Base-by-base conservation (phyloP, 2,329 filamentous ascomycete species). In the Raffaelea albimanens region DNA sequence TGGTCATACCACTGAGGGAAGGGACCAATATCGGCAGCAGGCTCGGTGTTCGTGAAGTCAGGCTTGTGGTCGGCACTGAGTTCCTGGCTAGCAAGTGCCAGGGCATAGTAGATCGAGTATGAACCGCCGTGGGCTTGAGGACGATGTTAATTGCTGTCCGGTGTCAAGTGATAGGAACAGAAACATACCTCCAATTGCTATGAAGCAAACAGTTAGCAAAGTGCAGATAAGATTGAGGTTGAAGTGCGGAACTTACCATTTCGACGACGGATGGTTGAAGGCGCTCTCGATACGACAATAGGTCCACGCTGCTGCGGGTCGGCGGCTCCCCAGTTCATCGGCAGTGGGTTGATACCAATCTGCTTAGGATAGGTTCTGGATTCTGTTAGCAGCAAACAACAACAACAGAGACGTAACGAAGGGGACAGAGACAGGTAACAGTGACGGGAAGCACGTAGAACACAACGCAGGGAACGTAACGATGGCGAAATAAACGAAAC, bases 51-150 rank as follows among this genome's bases (percentile, higher is more conserved):
- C 53, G 72, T 80, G 56, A 76, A 80, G 55, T 80, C 75, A n/a
- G 76, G 77, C 43, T 73, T 76, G 44, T 96, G 90, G 56, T 95
- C 83, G 38, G 80, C 75, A 52, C 87, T 80, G 49, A 97, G 77
- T 62, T 97, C 85, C 58, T 91, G 90, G 62, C 87, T 93, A 20
- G 91, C 91, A 54, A 97, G 82, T 13, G 91, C 91, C 23, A 97
- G 76, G 20, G 91, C 91, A 61, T 95, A 89, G 69, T 97, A 97
- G 54, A 96, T 91, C 52, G 87, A 89, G 64, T 98, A 97, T 4
- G 89, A 96, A 49, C 93, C 91, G 53, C 93, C 91, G 48, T 66
- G 59, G 49, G 61, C 57, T 50, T 53, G n/a, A 46, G 44, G 39
- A 34, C 40, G 20, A 44, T 59, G n/a, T n/a, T n/a, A n/a, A n/a